Evolutionary conservation across 192 early-diverging fungal genomes (phyloP), one percentile per base, ranked within the genome.

Genomic region (Backusella westeae): DNA sequence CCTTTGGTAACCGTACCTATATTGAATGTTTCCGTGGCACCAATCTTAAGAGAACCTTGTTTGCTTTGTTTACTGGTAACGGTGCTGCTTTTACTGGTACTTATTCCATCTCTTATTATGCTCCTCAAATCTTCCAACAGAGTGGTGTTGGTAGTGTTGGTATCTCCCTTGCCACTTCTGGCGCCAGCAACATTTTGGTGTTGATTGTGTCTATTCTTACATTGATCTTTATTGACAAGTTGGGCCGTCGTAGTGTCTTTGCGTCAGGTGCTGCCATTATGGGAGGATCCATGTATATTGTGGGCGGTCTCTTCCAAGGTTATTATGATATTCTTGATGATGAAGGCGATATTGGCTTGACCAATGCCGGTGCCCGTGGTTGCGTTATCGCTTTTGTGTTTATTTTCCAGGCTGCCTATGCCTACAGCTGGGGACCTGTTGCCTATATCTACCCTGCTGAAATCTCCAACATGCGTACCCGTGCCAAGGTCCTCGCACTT

Each of bases 161-260:
- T 3, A 39, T 74, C 7, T 75, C 77, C n/a, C 34, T 85, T 12
- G 79, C 80, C n/a, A 78, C 83, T 19, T 83, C 74, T 17, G 82
- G 83, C 32, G 74, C 74, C 3, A 71, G 72, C 49, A 77, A 78
- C 38, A 68, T 80, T 9, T 41, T 83, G 32, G 67, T 53, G 0
- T 69, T 85, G 14, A 59, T 83, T 1, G 41, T 75, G 17, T 80
- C 78, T 36, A 19, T 85, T 21, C 59, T 80, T 14, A 69, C 82
- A 1, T 91, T 97, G 73, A 7, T 63, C 4, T 78, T 75, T 41
- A 85, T 97, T 65, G 96, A 97, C 53, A 84, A 84, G 12, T 87
- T 93, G 80, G 96, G 96, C 34, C 92, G 96, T 32, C 84, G 91
- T n/a, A 87, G 86, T 70, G 88, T 95, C 2, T 84, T 97, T 5